A percentile compares a stretch with the other conserved stretches of the same genome.
Evolutionary conservation across 192 early-diverging fungal species (phyloP).

Genomic region (Backusella circina): DNA sequence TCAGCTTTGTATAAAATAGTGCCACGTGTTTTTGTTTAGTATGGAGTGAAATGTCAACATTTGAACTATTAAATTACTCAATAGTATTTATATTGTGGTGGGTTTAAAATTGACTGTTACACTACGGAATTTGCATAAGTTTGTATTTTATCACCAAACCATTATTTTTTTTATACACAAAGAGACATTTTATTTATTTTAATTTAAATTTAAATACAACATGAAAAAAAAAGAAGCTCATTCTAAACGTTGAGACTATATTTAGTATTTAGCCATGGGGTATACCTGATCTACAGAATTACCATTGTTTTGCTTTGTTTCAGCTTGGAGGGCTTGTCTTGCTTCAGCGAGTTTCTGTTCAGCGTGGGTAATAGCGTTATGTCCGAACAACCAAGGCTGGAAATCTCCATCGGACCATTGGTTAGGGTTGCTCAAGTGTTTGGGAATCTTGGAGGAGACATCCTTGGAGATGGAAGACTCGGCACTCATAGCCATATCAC

Average conservation of each 20-base stretch:
- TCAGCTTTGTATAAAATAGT: no score
- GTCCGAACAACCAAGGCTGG: constrained; percentile 15
- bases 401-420: constrained; percentile 21
- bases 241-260: not conserved
- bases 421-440: not conserved
- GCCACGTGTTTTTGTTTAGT: no score
- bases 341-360: not conserved
- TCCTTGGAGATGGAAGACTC: not conserved
- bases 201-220: not conserved
- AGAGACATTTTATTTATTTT: not conserved
- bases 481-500: constrained; percentile 9
- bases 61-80: no score
- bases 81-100: no score
- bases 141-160: no score
- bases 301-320: not conserved
- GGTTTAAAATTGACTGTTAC: no score
- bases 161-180: not conserved
- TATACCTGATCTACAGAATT: not conserved
- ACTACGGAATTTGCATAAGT: not conserved
- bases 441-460: not conserved
- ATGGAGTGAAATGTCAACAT: no score
- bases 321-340: not conserved
- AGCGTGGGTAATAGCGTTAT: constrained; percentile 13
- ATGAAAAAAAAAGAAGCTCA: not conserved
- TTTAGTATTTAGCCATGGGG: not conserved